Base-by-base conservation (phyloP, 331 rosid genomes). In the Acacia pycnantha region DNA sequence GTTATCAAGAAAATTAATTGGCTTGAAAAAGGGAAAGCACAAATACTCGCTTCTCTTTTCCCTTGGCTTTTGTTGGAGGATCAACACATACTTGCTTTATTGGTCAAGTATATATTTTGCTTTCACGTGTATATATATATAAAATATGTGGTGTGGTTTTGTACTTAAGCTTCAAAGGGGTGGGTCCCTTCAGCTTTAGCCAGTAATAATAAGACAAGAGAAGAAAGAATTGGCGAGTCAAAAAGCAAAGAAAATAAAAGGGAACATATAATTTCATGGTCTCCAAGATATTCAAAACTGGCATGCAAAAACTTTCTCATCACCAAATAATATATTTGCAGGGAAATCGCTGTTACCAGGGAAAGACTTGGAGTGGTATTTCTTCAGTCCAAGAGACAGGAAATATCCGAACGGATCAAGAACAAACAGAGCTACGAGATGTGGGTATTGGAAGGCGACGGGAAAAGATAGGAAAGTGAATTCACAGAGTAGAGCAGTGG, bases 321-420 rank as follows among this genome's bases (percentile, higher is more conserved):
- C 4, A 37, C 41, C 41, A 37, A 6, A 48, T 14, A 48, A 50
- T 50, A 16, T 15, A 15, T 16, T 18, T 70, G 71, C 89, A 95
- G 99, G 98, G 48, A 96, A 92, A 61, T 96, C 99, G 33, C 85
- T 96, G 87, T 82, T 96, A 70, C 99, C 99, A 0, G 97, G 99
- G 82, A 96, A 96, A 82, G 99, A 96, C 88, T 89, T 96, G 46
- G 99, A 96, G 82, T 96, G 99, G 99, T 96, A 93, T 77, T 96
- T 96, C 88, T 96, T 96, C 44, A 94, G 99, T 54, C 95, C 99
- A 47, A 66, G 98, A 10, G 98, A 96, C 44, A 87, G 98, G 18
- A 96, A 96, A 84, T 96, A 96, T 43, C 99, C 99, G 3, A 96
- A 96, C 6, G 99, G 99, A 35, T 96, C 99, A 67, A 94, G 99